Base-by-base conservation (phyloP, 2,329 filamentous ascomycete genomes). In the Coniosporium tulheliwenetii region DNA sequence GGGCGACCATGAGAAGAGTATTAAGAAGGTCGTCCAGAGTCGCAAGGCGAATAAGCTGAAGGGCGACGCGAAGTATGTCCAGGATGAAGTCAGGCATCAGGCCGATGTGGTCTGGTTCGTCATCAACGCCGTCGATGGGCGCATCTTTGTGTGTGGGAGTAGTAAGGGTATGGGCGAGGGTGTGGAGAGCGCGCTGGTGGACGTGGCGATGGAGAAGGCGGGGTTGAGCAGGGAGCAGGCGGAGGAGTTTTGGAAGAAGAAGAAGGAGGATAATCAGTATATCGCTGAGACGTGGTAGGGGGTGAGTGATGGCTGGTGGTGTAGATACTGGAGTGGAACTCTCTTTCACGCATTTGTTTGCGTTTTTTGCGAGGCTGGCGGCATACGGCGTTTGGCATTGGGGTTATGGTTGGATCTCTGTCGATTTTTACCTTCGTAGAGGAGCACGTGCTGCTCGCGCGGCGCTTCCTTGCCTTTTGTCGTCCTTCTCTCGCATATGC, bases 51-150 rank as follows among this genome's bases (percentile, higher is more conserved):
- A 72, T 70, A 38, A 83, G 48, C 46, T 51, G 39, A 50, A 55
- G 40, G 61, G 82, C 37, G 81, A 86, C 50, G 84, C 85, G 47
- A 80, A 81, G 48, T 98, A 98, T 55, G 91, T 98, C 2, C 91
- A 98, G 57, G 91, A 98, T 53, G 91, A 96, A 61, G 89, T 98
- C 8, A 70, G 75, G 9, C 73, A 84, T 47, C 91, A 96, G 59
- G 85, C 87, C 1, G 91, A 96, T 55, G 73, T 96, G n/a, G 89
- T 96, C 12, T 98, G 91, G 91, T 93, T 85, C 59, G 86, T 96
- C 47, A 83, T 93, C 68, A 96, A 96, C 59, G 79, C 86, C 2
- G 70, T 96, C n/a, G 91, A 98, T 53, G 91, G 91, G 1, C 79
- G 91, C 40, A 79, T 96, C 40, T 98, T 98, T 57, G 91, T 98